Evolutionary conservation across 192 early-diverging fungal genomes (phyloP).

Genomic region (Coemansia sp.): DNA sequence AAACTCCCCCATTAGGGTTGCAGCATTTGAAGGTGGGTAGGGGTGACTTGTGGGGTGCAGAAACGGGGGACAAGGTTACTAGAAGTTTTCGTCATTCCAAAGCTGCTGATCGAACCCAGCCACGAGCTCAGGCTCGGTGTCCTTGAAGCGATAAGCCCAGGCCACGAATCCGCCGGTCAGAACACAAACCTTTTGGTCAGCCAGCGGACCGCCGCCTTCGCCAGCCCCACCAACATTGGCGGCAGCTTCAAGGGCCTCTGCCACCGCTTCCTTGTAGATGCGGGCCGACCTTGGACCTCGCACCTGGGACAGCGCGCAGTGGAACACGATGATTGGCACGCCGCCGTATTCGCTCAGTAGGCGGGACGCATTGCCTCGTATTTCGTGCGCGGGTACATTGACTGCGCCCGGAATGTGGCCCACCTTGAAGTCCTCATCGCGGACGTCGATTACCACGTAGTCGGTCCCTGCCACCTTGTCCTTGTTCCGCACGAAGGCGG

Average conservation of each 20-base stretch:
- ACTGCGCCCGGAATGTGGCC: conserved; percentile 79
- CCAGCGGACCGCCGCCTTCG: conserved; percentile 11
- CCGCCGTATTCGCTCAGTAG: conserved; percentile 57
- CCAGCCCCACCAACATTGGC: no score
- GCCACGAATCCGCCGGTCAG: conserved; percentile 66
- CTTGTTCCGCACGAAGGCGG: conserved; percentile 59
- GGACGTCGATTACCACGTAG: conserved; percentile 76
- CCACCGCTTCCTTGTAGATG: conserved; percentile 59
- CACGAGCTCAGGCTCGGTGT: conserved; percentile 58
- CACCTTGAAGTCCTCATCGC: conserved; percentile 59
- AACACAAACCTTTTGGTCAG: conserved; percentile 58
- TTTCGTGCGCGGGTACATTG: conserved; percentile 71
- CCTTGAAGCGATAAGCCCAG: conserved; percentile 62
- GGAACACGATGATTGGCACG: conserved; percentile 76
- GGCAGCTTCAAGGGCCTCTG: conserved; percentile 17
- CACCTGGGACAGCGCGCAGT: conserved; percentile 85
- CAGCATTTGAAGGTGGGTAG: no score
- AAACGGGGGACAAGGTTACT: no score
- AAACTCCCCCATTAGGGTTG: no score
- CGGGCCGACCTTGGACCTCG: conserved; percentile 75
- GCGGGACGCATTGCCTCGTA: conserved; percentile 51
- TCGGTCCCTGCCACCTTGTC: conserved; percentile 61
- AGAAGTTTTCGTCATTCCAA: conserved; percentile 38
- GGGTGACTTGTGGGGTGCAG: no score
- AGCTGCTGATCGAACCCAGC: conserved; percentile 60